Conservation (phyloP, 345 rosid species). For the Conringia planisiliqua region DNA sequence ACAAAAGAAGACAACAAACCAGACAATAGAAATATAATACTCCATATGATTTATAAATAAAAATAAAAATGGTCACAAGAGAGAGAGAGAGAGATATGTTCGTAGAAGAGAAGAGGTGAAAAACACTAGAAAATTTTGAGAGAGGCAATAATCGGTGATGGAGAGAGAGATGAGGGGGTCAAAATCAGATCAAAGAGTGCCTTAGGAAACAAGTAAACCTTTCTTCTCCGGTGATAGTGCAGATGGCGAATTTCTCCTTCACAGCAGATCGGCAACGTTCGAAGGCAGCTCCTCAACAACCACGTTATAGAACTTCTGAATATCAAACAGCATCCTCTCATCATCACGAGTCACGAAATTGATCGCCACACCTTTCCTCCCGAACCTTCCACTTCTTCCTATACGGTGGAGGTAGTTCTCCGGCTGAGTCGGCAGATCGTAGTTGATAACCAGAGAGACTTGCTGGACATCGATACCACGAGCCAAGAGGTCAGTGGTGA, state of each 20-base stretch:
- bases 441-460: slow-evolving; percentile 70
- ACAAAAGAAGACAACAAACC: not conserved
- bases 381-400: slow-evolving; percentile 74
- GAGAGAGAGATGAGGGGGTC: not conserved
- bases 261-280: slow-evolving; percentile 57
- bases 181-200: slow-evolving; percentile 38
- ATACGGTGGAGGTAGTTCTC: slow-evolving; percentile 76
- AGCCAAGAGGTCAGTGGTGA: slow-evolving; percentile 72
- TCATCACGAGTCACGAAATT: slow-evolving; percentile 56
- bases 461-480: slow-evolving; percentile 80
- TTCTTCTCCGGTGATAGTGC: slow-evolving; percentile 30
- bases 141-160: slow-evolving; percentile 4
- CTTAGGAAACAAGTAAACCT: slow-evolving; percentile 26
- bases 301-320: slow-evolving; percentile 60
- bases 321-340: slow-evolving; percentile 59
- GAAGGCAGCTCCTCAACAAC: slow-evolving; percentile 59
- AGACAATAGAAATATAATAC: slow-evolving; percentile 9
- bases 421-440: slow-evolving; percentile 66
- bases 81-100: slow-evolving; percentile 5
- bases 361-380: slow-evolving; percentile 75
- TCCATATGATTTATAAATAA: slow-evolving; percentile 20
- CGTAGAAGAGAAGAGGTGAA: not conserved
- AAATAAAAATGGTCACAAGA: slow-evolving; percentile 14
- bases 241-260: slow-evolving; percentile 13
- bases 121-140: slow-evolving; percentile 9